Conservation (phyloP, 2,329 filamentous ascomycete species). For the Sarocladiaceae sp. region DNA sequence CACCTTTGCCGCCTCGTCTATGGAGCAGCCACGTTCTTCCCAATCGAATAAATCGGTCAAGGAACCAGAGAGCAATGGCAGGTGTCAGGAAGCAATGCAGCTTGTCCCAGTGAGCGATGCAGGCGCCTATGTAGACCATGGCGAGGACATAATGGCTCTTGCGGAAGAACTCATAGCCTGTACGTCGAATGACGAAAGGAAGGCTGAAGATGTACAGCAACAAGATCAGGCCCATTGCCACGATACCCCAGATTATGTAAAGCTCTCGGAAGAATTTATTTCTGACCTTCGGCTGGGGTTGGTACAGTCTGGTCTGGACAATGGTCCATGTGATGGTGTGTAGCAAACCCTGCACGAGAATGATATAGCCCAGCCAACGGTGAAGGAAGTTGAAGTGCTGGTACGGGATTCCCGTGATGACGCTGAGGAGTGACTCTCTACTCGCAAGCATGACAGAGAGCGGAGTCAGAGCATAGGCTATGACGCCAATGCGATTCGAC, state of each 20-base stretch:
- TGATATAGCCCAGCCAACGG: constrained; percentile 68
- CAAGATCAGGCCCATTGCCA: constrained; percentile 59
- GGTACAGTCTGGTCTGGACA: constrained; percentile 51
- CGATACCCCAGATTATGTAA: constrained; percentile 68
- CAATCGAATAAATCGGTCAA: constrained; percentile 51
- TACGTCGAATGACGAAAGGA: constrained; percentile 50
- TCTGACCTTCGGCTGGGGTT: constrained; percentile 60
- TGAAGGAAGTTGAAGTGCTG: constrained; percentile 74
- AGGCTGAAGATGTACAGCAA: constrained; percentile 55
- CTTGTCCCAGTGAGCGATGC: constrained; percentile 65
- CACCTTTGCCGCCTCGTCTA: background rate
- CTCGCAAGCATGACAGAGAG: constrained; percentile 59
- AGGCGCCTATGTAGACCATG: constrained; percentile 66
- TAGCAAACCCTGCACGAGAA: constrained; percentile 58
- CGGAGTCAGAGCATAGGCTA: constrained; percentile 70
- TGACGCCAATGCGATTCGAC: constrained; percentile 60
- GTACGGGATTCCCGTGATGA: constrained; percentile 67
- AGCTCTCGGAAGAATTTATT: constrained; percentile 51
- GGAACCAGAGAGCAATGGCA: constrained; percentile 49
- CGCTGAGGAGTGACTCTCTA: constrained; percentile 62
- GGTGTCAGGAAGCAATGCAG: constrained; percentile 59
- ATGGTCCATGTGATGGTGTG: constrained; percentile 56
- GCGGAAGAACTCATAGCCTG: constrained; percentile 72
- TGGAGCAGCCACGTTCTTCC: constrained; percentile 44
- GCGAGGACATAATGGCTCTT: constrained; percentile 67